Percentiles rank a stretch among this genome's conserved stretches.
Evolutionary conservation across 2,329 filamentous ascomycete species (phyloP).

Genomic region (Beauveria medogensis): DNA sequence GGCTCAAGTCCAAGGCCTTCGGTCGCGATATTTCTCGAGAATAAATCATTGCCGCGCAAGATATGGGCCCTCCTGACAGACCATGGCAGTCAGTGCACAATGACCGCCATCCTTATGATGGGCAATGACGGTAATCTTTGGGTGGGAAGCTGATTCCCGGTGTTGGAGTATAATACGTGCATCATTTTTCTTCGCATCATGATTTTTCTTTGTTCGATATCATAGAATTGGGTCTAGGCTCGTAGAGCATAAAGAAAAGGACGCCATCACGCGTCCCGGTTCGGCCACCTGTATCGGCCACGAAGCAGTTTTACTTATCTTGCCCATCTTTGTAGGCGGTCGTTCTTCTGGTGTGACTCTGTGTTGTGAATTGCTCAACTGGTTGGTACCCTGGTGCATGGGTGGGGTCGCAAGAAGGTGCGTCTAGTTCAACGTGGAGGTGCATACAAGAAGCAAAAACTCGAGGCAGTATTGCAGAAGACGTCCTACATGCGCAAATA

Average conservation of each 20-base stretch:
- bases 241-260: conserved; percentile 10
- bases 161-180: conserved; percentile 12
- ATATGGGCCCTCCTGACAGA: not conserved
- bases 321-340: not conserved
- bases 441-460: no score
- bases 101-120: not conserved
- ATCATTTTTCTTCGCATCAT: conserved; percentile 1
- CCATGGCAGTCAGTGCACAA: not conserved
- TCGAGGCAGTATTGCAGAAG: no score
- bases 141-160: not conserved
- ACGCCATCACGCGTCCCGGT: not conserved
- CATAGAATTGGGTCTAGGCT: conserved; percentile 12
- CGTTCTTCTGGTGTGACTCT: not conserved
- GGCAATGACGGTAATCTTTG: conserved; percentile 1
- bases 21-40: conserved; percentile 89
- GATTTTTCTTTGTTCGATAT: conserved; percentile 8
- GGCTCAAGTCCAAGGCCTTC: conserved; percentile 94
- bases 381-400: no score
- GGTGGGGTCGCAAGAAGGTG: no score
- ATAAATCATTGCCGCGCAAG: conserved; percentile 31
- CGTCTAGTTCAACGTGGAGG: no score
- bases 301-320: conserved; percentile 7
- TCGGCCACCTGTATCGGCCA: conserved; percentile 9
- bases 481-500: no score
- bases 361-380: not conserved